These are phyloP conservation scores for Polytrichum formosum DNA, from an alignment of 225 moss, liverwort and hornwort genomes.

Conservation along the genomic window DNA sequence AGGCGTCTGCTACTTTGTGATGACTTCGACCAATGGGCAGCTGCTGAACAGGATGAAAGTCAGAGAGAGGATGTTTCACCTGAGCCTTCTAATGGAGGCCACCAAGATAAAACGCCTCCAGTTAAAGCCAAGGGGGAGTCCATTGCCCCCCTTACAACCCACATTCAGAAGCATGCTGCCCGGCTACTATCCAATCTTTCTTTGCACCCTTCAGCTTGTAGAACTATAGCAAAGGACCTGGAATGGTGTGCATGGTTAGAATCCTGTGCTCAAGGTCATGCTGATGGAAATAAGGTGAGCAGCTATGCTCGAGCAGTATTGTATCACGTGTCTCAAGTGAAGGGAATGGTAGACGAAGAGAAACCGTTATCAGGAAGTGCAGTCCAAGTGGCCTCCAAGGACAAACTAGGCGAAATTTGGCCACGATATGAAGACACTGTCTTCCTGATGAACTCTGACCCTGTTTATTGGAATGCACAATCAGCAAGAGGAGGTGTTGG, in stretches of 20 bases:
- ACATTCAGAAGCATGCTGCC: conserved; percentile 86
- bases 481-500: conserved; percentile 24
- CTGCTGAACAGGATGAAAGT: conserved; percentile 58
- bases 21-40: conserved; percentile 86
- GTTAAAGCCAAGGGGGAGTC: conserved; percentile 29
- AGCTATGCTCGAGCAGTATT: conserved; percentile 78
- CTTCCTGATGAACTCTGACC: conserved; percentile 75
- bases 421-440: conserved; percentile 91
- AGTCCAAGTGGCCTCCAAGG: conserved; percentile 17
- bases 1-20: conserved; percentile 75
- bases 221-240: conserved; percentile 56
- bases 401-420: conserved; percentile 47
- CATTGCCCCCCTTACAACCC: conserved; percentile 44
- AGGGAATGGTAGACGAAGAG: conserved; percentile 32
- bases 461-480: conserved; percentile 47
- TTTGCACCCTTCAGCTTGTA: conserved; percentile 69
- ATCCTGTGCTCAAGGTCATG: conserved; percentile 70
- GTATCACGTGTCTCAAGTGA: conserved; percentile 68
- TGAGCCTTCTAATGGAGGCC: conserved; percentile 35
- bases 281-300: conserved; percentile 56
- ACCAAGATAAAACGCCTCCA: conserved; percentile 31
- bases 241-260: conserved; percentile 79
- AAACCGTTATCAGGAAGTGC: conserved; percentile 27
- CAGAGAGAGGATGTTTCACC: conserved; percentile 15
- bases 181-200: conserved; percentile 78